A percentile compares a stretch with the other conserved stretches of the same genome.
These are phyloP conservation scores for Rhodotorula sp. DNA, from an alignment of 1,284 basidiomycete genomes.

Conservation along the genomic window DNA sequence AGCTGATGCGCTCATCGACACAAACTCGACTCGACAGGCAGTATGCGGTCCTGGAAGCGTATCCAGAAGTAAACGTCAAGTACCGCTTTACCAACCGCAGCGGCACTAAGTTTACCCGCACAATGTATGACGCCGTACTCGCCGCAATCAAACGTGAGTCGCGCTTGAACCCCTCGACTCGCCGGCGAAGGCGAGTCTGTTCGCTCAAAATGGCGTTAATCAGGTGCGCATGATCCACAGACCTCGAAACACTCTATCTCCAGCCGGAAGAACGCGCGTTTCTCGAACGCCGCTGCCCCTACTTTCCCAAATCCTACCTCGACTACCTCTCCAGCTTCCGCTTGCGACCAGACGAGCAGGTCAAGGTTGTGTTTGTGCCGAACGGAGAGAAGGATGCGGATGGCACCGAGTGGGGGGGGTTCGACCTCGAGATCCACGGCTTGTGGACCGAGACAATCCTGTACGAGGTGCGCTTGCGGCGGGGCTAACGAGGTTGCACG, in stretches of 20 bases:
- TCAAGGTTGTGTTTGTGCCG: slow-evolving; percentile 64
- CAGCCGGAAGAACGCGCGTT: slow-evolving; percentile 65
- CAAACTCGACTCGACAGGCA: slow-evolving; percentile 52
- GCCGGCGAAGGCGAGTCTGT: no score
- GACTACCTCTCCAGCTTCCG: slow-evolving; percentile 68
- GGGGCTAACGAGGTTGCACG: no score
- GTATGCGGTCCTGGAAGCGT: slow-evolving; percentile 81
- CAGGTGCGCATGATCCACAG: slow-evolving; percentile 50
- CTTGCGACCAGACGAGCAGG: slow-evolving; percentile 74
- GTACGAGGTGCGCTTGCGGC: slow-evolving; percentile 69
- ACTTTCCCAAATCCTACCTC: slow-evolving; percentile 70
- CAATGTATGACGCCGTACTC: slow-evolving; percentile 66
- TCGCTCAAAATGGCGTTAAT: not conserved
- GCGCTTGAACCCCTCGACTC: not conserved
- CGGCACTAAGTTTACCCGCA: slow-evolving; percentile 67
- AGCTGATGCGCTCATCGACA: not conserved
- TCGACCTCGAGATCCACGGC: slow-evolving; percentile 72
- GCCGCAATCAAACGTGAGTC: slow-evolving; percentile 65
- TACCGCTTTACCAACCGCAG: slow-evolving; percentile 76
- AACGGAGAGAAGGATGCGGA: slow-evolving; percentile 45
- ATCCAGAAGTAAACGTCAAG: slow-evolving; percentile 61
- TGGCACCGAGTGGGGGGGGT: slow-evolving; percentile 58
- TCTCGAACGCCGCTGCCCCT: slow-evolving; percentile 70
- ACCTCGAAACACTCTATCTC: slow-evolving; percentile 64
- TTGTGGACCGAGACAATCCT: slow-evolving; percentile 87